A percentile compares a stretch with the other conserved stretches of the same genome.
These are phyloP conservation scores for Hippophae tibetana DNA, from an alignment of 306 rosid genomes.

Conservation along the genomic window DNA sequence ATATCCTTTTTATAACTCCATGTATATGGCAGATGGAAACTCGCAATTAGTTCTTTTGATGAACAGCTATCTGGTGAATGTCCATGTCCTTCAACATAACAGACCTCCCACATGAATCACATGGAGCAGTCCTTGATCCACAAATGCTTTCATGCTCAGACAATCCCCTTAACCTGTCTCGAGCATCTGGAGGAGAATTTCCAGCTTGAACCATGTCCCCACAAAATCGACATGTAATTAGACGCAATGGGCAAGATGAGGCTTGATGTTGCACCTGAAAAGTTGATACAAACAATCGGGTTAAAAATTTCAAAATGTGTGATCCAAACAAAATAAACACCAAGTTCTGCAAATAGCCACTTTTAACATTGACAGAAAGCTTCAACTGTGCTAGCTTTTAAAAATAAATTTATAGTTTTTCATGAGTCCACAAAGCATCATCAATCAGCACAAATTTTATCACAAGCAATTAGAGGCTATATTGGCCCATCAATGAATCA, in stretches of 20 bases:
- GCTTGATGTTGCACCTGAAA: conserved; percentile 79
- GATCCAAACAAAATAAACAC: neutral
- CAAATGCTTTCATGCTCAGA: conserved; percentile 90
- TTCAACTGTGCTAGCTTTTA: neutral
- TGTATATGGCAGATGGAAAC: too few relatives aligned
- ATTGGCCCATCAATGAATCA: neutral
- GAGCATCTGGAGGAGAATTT: conserved; percentile 55
- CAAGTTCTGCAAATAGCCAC: neutral
- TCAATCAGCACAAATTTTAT: neutral
- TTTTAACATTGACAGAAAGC: neutral
- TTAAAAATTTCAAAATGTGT: neutral
- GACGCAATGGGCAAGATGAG: conserved; percentile 63
- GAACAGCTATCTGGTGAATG: conserved; percentile 88
- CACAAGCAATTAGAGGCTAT: neutral
- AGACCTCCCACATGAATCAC: conserved; percentile 94
- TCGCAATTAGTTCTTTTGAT: conserved; percentile 52
- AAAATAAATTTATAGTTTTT: neutral
- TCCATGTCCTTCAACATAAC: conserved; percentile 99
- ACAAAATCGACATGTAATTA: conserved; percentile 71
- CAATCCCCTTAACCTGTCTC: conserved; percentile 79
- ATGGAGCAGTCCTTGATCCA: conserved; percentile 90
- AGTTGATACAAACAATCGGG: conserved; percentile 6
- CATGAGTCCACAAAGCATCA: neutral
- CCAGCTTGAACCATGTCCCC: conserved; percentile 99
- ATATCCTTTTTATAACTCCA: too few relatives aligned